Evolutionary conservation across 2,329 filamentous ascomycete species (phyloP), one percentile per base, ranked within the genome.

Genomic region (Ophiostoma quercus): DNA sequence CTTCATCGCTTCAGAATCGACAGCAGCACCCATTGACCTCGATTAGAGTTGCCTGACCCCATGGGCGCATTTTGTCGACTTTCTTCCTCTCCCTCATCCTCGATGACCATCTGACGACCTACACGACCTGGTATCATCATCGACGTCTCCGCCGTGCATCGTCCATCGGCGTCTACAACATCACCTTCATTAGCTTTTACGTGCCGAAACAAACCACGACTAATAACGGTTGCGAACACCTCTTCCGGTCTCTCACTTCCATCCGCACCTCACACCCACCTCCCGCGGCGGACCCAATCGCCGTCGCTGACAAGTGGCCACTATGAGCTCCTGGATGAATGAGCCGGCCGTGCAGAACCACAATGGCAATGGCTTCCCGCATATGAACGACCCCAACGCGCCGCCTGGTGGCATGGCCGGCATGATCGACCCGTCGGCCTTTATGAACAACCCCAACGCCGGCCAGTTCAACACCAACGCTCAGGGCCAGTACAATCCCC

Each of bases 321-420:
- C 77, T 83, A 89, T 90, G 87, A 89, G 85, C 83, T 86, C 87
- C 82, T 90, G 87, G 88, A 88, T 89, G 84, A 90, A 89, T 80
- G 87, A 90, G 80, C 83, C 87, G 81, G 84, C 84, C 79, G 83
- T 88, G 81, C 85, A 85, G 76, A 90, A 88, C 80, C 87, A 89
- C 80, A 88, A 89, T 88, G 86, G 86, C 83, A 87, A 86, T 82
- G 84, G 85, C 82, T 89, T 88, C 79, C 83, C 85, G 75, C 86
- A 88, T 77, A 84, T 88, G 80, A 86, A 83, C 79, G 86, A 90
- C 76, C 83, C 86, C 65, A 87, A 87, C 77, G 78, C 79, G 68
- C 34, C 69, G 68, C 39, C 66, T 3, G 78, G 81, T 73, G 80
- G 79, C 71, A 77, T 83, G 75, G 81, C 80, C 74, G 79, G 79